Conservation (phyloP, 1,284 basidiomycete genomes). For the Cryptococcus hybrid region DNA sequence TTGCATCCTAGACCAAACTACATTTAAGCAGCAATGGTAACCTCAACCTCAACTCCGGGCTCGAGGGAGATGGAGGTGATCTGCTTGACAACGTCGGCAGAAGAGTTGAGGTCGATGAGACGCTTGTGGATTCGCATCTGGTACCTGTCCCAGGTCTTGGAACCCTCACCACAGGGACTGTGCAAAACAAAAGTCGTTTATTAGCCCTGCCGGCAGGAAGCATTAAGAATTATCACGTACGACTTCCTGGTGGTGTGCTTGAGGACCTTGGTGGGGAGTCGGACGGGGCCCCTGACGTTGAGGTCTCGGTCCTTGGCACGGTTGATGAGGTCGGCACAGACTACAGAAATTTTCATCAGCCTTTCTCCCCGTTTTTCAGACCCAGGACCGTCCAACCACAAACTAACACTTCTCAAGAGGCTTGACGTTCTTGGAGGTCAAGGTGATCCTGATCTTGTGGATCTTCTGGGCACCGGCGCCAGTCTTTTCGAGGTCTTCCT, state of each 20-base stretch:
- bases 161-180: slow-evolving; percentile 99
- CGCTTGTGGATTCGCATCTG: slow-evolving; percentile 99
- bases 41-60: slow-evolving; percentile 99
- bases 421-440: slow-evolving; percentile 96
- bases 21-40: slow-evolving; percentile 75
- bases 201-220: slow-evolving; percentile 5
- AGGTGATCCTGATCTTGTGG: slow-evolving; percentile 99
- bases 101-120: slow-evolving; percentile 97
- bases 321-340: slow-evolving; percentile 95
- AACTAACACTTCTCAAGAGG: slow-evolving; percentile 96
- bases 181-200: slow-evolving; percentile 1
- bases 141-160: slow-evolving; percentile 99
- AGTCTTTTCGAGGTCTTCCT: slow-evolving; percentile 91
- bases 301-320: slow-evolving; percentile 99
- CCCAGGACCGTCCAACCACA: neutral
- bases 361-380: neutral
- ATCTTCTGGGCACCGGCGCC: slow-evolving; percentile 84
- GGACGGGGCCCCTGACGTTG: slow-evolving; percentile 97
- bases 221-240: slow-evolving; percentile 54
- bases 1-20: neutral
- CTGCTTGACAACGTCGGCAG: slow-evolving; percentile 99
- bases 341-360: slow-evolving; percentile 51
- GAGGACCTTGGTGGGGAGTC: slow-evolving; percentile 97
- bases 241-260: slow-evolving; percentile 99
- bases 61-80: slow-evolving; percentile 99